Evolutionary conservation across 257 asterid species (phyloP), one percentile per base, ranked within the genome.

Genomic region (Jasminum sambac): DNA sequence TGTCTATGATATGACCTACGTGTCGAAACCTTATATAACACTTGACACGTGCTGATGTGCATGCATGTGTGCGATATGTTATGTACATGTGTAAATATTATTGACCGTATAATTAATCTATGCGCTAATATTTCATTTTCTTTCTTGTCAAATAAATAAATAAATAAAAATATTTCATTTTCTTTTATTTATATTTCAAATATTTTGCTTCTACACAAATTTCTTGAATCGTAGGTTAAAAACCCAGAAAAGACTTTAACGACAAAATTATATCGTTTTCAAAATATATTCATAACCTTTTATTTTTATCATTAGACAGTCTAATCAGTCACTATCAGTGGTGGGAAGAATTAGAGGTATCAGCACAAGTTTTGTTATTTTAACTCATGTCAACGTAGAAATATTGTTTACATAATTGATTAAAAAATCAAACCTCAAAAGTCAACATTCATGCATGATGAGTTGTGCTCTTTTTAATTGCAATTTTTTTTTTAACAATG

Each of bases 391-490:
- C 85, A 74, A 77, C 71, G 19, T 70, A 37, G 75, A 74, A 68
- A 59, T 67, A 66, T 61, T 67, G 66, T 61, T 67, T 62, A 58
- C 24, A 57, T 21, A 66, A 70, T 69, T 74, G 64, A 55, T 65
- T 73, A n/a, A n/a, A n/a, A n/a, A 76, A 55, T 55, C 48, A 70
- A 73, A 69, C 55, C 48, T 63, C 10, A 2, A 70, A 69, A 70
- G 84, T 80, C 81, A 83, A 75, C 67, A 63, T 42, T 67, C 79
- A 73, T 69, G 76, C 70, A 72, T 70, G 80, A 69, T 77, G 76
- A 58, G 66, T 68, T 57, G 65, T 75, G n/a, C 16, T 23, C 7
- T 50, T 69, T 58, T 5, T 63, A 38, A 21, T 36, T 64, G 17
- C 24, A 11, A 8, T 44, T 40, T 16, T 9, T 6, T 48, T n/a